Conservation (phyloP, 352 stramenopile species). For the Thalassiosira exigua region DNA sequence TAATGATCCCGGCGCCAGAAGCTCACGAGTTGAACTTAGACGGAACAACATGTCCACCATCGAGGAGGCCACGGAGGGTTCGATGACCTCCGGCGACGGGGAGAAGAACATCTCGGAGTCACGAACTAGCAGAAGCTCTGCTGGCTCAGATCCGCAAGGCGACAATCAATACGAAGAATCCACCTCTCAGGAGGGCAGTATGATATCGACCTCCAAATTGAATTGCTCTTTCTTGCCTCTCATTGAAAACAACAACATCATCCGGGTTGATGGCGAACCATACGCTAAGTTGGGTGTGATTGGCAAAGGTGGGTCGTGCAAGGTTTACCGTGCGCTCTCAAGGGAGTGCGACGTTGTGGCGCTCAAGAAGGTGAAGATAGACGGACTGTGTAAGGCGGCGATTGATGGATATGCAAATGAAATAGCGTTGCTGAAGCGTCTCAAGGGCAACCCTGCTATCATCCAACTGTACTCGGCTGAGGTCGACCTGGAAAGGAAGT, state of each 20-base stretch:
- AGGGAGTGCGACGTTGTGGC: slow-evolving; percentile 93
- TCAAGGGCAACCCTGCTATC: slow-evolving; percentile 95
- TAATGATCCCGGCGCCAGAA: no score
- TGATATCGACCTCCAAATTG: slow-evolving; percentile 36
- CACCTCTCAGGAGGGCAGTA: slow-evolving; percentile 4
- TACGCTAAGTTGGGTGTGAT: slow-evolving; percentile 97
- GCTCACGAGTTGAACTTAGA: no score
- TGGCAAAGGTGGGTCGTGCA: slow-evolving; percentile 95
- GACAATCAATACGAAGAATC: no score
- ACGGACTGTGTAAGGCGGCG: slow-evolving; percentile 89
- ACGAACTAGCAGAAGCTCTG: no score
- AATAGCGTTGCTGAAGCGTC: slow-evolving; percentile 92
- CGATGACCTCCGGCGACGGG: neutral
- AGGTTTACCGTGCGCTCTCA: slow-evolving; percentile 95
- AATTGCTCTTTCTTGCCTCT: slow-evolving; percentile 72
- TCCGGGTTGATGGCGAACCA: slow-evolving; percentile 88
- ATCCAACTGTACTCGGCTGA: slow-evolving; percentile 95
- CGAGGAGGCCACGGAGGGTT: slow-evolving; percentile 40
- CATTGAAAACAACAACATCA: slow-evolving; percentile 80
- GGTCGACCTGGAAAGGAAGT: slow-evolving; percentile 87
- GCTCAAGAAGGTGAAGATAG: slow-evolving; percentile 98
- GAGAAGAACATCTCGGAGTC: no score
- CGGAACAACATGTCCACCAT: slow-evolving; percentile 54
- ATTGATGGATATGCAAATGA: slow-evolving; percentile 97
- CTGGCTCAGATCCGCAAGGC: no score